phyloP scores from a whole-genome alignment of 2,329 filamentous ascomycete genomes.

The Neonectria punicea region DNA sequence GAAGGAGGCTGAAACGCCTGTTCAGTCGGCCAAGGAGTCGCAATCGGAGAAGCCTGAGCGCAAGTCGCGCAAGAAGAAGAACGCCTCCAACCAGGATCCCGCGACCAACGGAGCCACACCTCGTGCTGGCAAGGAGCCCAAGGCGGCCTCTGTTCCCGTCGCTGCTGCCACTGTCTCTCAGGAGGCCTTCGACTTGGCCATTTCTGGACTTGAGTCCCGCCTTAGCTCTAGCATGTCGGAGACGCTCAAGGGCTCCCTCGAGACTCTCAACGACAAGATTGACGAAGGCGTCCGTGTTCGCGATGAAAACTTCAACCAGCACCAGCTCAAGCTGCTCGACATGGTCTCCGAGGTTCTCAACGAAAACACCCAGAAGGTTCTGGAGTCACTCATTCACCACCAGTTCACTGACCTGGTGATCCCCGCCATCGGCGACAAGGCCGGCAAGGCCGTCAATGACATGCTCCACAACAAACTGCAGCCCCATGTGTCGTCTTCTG shows the following conservation, averaged over 20 bases:
- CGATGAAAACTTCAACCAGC: constrained; percentile 62
- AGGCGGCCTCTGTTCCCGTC: constrained; percentile 40
- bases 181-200: constrained; percentile 64
- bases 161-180: constrained; percentile 48
- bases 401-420: constrained; percentile 81
- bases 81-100: constrained; percentile 57
- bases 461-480: constrained; percentile 76
- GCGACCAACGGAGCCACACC: constrained; percentile 54
- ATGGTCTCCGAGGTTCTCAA: constrained; percentile 70
- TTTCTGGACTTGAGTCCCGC: constrained; percentile 63
- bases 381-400: constrained; percentile 79
- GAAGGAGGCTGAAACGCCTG: constrained; percentile 60
- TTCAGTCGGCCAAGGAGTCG: constrained; percentile 51
- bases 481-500: constrained; percentile 69
- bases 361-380: constrained; percentile 74
- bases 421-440: constrained; percentile 76
- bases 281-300: constrained; percentile 70
- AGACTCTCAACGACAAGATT: constrained; percentile 70
- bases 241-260: constrained; percentile 66
- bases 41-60: constrained; percentile 70
- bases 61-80: constrained; percentile 75
- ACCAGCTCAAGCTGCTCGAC: constrained; percentile 65
- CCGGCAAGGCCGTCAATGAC: constrained; percentile 75
- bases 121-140: constrained; percentile 49
- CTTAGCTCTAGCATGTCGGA: constrained; percentile 61